Conservation (phyloP, 2,329 filamentous ascomycete genomes). For the Colletotrichum tanaceti region DNA sequence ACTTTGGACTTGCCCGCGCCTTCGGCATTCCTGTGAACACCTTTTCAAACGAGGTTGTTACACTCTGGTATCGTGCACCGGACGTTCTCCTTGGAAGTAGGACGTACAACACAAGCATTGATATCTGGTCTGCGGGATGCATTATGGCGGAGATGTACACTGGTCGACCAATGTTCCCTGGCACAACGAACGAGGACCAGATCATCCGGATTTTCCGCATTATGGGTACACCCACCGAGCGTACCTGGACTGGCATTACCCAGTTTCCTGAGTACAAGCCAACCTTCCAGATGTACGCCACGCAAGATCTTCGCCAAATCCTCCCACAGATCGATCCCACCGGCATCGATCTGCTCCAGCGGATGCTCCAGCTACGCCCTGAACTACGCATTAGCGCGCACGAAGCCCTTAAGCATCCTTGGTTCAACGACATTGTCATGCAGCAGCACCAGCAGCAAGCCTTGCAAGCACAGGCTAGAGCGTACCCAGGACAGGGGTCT, state of each 20-base stretch:
- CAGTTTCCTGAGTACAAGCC: slow-evolving; percentile 98
- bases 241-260: slow-evolving; percentile 94
- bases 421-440: slow-evolving; percentile 83
- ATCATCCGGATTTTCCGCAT: slow-evolving; percentile 96
- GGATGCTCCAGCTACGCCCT: slow-evolving; percentile 92
- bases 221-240: slow-evolving; percentile 97
- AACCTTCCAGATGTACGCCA: slow-evolving; percentile 93
- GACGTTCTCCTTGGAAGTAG: slow-evolving; percentile 93
- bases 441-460: slow-evolving; percentile 63
- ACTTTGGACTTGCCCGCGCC: slow-evolving; percentile 92
- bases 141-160: slow-evolving; percentile 99
- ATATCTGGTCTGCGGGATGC: slow-evolving; percentile 98
- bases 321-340: slow-evolving; percentile 89
- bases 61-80: slow-evolving; percentile 96
- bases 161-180: slow-evolving; percentile 92
- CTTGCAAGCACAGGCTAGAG: slow-evolving; percentile 56
- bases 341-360: slow-evolving; percentile 86
- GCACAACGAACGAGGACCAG: slow-evolving; percentile 98
- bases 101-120: slow-evolving; percentile 99
- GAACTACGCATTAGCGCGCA: slow-evolving; percentile 90
- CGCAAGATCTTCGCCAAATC: slow-evolving; percentile 87
- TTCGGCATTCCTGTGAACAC: slow-evolving; percentile 99
- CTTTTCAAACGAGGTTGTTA: slow-evolving; percentile 98
- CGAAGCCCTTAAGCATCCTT: slow-evolving; percentile 88
- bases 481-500: slow-evolving; percentile 52